These are phyloP conservation scores for Fusarium piperis DNA, from an alignment of 2,329 filamentous ascomycete species.

Conservation along the genomic window DNA sequence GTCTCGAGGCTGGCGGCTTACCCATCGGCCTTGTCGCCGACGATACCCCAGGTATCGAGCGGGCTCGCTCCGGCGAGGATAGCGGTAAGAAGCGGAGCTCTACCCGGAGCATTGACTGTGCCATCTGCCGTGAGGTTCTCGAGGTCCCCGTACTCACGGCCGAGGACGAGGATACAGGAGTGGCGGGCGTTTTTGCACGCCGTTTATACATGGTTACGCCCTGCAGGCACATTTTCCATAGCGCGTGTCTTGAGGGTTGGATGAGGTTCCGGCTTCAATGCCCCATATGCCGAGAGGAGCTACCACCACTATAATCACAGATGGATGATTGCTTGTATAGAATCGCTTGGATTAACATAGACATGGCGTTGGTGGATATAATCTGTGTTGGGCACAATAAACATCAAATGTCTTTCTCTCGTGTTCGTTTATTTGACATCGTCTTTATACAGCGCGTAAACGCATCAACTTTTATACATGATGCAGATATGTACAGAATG, in stretches of 20 bases:
- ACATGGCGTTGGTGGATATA: neutral
- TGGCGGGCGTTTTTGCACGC: constrained; percentile 77
- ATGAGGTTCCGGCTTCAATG: constrained; percentile 94
- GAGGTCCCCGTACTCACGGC: constrained; percentile 84
- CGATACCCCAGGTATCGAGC: constrained; percentile 40
- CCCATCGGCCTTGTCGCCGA: constrained; percentile 74
- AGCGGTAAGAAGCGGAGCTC: constrained; percentile 45
- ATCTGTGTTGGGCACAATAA: neutral
- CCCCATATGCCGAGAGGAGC: constrained; percentile 89
- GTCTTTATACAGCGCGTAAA: neutral
- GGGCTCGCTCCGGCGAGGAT: constrained; percentile 47
- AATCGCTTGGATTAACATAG: neutral
- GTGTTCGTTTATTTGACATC: neutral
- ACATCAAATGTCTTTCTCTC: neutral
- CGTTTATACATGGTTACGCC: constrained; percentile 97
- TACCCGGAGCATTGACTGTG: constrained; percentile 80
- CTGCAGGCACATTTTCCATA: constrained; percentile 96
- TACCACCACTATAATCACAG: constrained; percentile 77
- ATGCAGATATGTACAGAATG: neutral
- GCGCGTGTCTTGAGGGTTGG: constrained; percentile 91
- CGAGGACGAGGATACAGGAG: constrained; percentile 63
- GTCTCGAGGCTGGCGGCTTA: constrained; percentile 79
- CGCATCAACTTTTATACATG: neutral
- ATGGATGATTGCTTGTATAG: neutral
- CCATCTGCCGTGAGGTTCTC: constrained; percentile 91